Base-by-base conservation (phyloP, 2,329 filamentous ascomycete species). In the Colletotrichum sublineola region DNA sequence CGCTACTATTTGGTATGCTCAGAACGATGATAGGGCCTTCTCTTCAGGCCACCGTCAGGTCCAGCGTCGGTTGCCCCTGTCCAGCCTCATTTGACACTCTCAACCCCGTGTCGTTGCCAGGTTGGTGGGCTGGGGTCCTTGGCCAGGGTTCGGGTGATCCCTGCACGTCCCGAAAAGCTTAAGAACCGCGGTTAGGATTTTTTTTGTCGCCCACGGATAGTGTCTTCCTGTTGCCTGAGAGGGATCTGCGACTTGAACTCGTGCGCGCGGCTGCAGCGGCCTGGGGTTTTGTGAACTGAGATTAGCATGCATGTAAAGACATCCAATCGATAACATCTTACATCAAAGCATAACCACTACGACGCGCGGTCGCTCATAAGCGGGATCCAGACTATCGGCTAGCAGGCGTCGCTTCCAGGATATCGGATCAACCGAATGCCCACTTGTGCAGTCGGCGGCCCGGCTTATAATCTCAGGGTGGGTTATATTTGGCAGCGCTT, bases 91-190 rank as follows among this genome's bases (percentile, higher is more conserved):
- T 69, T 58, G 60, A 14, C 36, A n/a, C 4, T 44, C 40, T 57
- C 31, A 9, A 24, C 36, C 24, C 63, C 56, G 60, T 44, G 57
- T 62, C 56, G 56, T 40, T 68, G 55, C 65, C 55, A 70, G 60
- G 44, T 70, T 44, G 55, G 48, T 46, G 60, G 60, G 40, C 57
- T 68, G 50, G 58, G 55, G 63, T 64, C 53, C 46, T 31, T 50
- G 15, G 46, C 60, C 55, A 42, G 69, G 55, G 60, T 64, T 20
- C 50, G 12, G 64, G 24, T 61, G 60, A 64, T 50, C 66, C 69
- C 66, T 72, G 69, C 66, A 69, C 57, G 33, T 56, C 66, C 40
- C 55, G 36, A 42, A 55, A 64, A 72, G 60, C 69, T 69, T 60
- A 69, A 70, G 66, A 69, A 55, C 48, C 38, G 66, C 58, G 55